Conservation (phyloP, 805 yeast species). For the Starmerella geochares region DNA sequence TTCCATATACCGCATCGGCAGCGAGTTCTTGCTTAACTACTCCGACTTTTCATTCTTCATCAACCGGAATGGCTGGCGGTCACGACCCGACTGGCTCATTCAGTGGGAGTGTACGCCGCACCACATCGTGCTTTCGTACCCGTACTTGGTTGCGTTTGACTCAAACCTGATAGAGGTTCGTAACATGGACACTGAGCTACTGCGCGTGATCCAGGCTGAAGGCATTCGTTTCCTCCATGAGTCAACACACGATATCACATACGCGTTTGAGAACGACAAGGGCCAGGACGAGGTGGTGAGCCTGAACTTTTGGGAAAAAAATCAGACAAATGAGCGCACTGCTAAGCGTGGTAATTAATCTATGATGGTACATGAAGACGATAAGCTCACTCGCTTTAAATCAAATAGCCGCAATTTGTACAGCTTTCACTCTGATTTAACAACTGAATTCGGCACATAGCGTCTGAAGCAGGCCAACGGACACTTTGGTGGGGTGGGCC, state of each 20-base stretch:
- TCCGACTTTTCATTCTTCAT: slow-evolving; percentile 91
- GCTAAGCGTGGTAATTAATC: background rate
- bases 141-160: slow-evolving; percentile 85
- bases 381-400: no score
- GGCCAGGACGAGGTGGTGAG: slow-evolving; percentile 90
- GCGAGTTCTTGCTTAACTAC: slow-evolving; percentile 78
- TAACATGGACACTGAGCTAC: slow-evolving; percentile 73
- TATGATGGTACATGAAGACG: background rate
- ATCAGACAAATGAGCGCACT: slow-evolving; percentile 7
- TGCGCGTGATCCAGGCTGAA: slow-evolving; percentile 85
- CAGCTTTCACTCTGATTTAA: no score
- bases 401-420: no score
- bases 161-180: slow-evolving; percentile 83
- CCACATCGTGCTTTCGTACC: slow-evolving; percentile 85
- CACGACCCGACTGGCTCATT: slow-evolving; percentile 84
- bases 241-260: slow-evolving; percentile 84
- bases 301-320: slow-evolving; percentile 67
- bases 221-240: slow-evolving; percentile 82
- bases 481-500: no score
- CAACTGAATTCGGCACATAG: no score
- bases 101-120: slow-evolving; percentile 97
- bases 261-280: slow-evolving; percentile 80
- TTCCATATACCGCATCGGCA: slow-evolving; percentile 81
- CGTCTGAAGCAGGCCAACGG: no score
- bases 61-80: slow-evolving; percentile 92